Evolutionary conservation across 1,139 yeast species (phyloP).

Genomic region (Protomyces gravidus): DNA sequence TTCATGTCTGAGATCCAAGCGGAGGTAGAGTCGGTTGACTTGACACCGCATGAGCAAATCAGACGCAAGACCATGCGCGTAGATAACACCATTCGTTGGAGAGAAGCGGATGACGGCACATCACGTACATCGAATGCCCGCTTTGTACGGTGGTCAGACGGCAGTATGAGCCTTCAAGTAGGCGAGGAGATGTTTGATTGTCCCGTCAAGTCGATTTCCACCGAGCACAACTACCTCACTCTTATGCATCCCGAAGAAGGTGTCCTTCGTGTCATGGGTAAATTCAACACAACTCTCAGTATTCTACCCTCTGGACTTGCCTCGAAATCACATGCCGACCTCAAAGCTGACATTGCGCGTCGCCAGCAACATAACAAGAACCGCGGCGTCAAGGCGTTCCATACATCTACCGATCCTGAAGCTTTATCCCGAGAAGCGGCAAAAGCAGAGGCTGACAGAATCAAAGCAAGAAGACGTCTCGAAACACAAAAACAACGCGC

Average conservation of each 20-base stretch:
- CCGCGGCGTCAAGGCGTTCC: slow-evolving; percentile 71
- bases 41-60: not conserved
- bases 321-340: slow-evolving; percentile 37
- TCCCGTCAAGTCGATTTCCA: slow-evolving; percentile 42
- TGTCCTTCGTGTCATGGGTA: slow-evolving; percentile 50
- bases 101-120: slow-evolving; percentile 56
- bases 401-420: slow-evolving; percentile 68
- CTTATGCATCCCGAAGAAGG: slow-evolving; percentile 69
- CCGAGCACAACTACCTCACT: slow-evolving; percentile 68
- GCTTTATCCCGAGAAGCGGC: slow-evolving; percentile 57
- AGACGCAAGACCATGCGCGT: slow-evolving; percentile 40
- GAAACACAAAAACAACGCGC: slow-evolving; percentile 61
- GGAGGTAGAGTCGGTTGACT: not conserved
- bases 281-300: slow-evolving; percentile 28
- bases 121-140: slow-evolving; percentile 67
- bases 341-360: slow-evolving; percentile 59
- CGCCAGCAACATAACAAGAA: slow-evolving; percentile 86
- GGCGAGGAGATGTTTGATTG: slow-evolving; percentile 88
- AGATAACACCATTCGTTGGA: slow-evolving; percentile 89
- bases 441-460: slow-evolving; percentile 55
- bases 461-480: slow-evolving; percentile 45
- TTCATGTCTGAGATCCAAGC: slow-evolving; percentile 5
- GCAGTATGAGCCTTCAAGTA: slow-evolving; percentile 73
- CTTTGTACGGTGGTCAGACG: slow-evolving; percentile 91
- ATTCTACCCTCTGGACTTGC: slow-evolving; percentile 24